A percentile compares a stretch with the other conserved stretches of the same genome.
These are phyloP conservation scores for Aschersonia sp. DNA, from an alignment of 2,329 filamentous ascomycete genomes.

Conservation along the genomic window DNA sequence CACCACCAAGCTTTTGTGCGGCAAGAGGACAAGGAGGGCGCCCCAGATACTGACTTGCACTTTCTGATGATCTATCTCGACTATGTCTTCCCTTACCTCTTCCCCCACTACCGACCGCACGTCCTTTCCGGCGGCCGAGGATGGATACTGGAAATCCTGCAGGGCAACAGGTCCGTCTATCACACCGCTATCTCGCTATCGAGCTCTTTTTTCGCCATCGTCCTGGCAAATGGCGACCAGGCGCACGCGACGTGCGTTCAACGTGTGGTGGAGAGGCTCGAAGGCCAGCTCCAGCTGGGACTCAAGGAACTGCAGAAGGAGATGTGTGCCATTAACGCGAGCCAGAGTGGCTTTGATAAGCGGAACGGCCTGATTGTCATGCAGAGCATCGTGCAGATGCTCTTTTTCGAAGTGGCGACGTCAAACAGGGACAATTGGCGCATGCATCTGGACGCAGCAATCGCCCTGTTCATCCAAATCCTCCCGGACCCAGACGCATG, in stretches of 20 bases:
- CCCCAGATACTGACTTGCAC: constrained; percentile 18
- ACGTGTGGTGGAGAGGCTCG: constrained; percentile 23
- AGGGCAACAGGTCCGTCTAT: constrained; percentile 41
- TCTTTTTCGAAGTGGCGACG: constrained; percentile 35
- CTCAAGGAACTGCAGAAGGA: constrained; percentile 28
- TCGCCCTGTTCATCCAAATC: constrained; percentile 33
- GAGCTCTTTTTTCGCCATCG: constrained; percentile 40
- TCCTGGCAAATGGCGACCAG: constrained; percentile 19
- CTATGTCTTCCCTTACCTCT: constrained; percentile 46
- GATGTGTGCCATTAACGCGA: constrained; percentile 20
- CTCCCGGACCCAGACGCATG: constrained; percentile 21
- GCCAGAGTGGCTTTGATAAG: constrained; percentile 14
- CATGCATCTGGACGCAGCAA: constrained; percentile 33
- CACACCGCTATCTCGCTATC: constrained; percentile 41
- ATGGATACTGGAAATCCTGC: constrained; percentile 44
- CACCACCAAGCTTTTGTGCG: constrained; percentile 14
- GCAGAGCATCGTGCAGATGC: constrained; percentile 36
- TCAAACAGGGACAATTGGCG: constrained; percentile 33
- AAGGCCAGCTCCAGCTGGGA: constrained; percentile 28
- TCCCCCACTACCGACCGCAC: constrained; percentile 46
- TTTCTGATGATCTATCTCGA: constrained; percentile 47
- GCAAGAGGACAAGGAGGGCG: constrained; percentile 8
- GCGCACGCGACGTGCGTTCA: constrained; percentile 19
- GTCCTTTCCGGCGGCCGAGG: constrained; percentile 41
- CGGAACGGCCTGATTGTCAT: constrained; percentile 25